Evolutionary conservation across 1,139 yeast species (phyloP).

Genomic region (Nakaseomyces nivariensis): DNA sequence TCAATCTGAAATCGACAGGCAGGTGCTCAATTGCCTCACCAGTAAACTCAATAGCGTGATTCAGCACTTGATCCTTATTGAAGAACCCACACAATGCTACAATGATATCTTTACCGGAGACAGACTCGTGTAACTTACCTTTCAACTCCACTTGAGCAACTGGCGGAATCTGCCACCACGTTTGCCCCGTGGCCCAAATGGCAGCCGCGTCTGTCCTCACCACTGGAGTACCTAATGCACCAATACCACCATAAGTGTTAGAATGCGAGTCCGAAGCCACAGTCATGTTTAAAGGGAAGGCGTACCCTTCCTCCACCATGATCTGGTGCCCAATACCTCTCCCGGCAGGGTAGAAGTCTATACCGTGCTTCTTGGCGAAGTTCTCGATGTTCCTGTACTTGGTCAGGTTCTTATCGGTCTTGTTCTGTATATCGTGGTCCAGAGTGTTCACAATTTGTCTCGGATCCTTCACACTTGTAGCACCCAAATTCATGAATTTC

Average conservation of each 20-base stretch:
- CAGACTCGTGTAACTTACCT: slow-evolving; percentile 76
- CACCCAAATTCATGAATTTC: slow-evolving; percentile 92
- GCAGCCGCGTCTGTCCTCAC: slow-evolving; percentile 98
- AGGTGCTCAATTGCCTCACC: slow-evolving; percentile 74
- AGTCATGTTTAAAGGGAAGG: slow-evolving; percentile 84
- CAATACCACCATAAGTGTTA: slow-evolving; percentile 95
- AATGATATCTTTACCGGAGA: slow-evolving; percentile 93
- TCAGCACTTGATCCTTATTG: slow-evolving; percentile 91
- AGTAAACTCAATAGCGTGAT: slow-evolving; percentile 93
- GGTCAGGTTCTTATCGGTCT: slow-evolving; percentile 72
- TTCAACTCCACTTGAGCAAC: slow-evolving; percentile 86
- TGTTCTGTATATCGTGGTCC: slow-evolving; percentile 97
- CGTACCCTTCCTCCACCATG: slow-evolving; percentile 98
- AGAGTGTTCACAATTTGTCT: slow-evolving; percentile 90
- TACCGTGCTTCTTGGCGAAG: slow-evolving; percentile 85
- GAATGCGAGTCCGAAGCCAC: slow-evolving; percentile 98
- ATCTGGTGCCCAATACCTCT: slow-evolving; percentile 98
- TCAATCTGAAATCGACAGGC: slow-evolving; percentile 82
- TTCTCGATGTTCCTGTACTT: slow-evolving; percentile 82
- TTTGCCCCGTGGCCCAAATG: slow-evolving; percentile 98
- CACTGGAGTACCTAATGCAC: slow-evolving; percentile 91
- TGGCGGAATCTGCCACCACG: slow-evolving; percentile 99
- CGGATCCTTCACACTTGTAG: slow-evolving; percentile 68
- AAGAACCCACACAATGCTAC: slow-evolving; percentile 92
- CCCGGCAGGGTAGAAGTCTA: slow-evolving; percentile 97